Percentiles rank a stretch among this genome's conserved stretches.
phyloP scores from a whole-genome alignment of 192 early-diverging fungal genomes.

The Phycomyces blakesleeanus region DNA sequence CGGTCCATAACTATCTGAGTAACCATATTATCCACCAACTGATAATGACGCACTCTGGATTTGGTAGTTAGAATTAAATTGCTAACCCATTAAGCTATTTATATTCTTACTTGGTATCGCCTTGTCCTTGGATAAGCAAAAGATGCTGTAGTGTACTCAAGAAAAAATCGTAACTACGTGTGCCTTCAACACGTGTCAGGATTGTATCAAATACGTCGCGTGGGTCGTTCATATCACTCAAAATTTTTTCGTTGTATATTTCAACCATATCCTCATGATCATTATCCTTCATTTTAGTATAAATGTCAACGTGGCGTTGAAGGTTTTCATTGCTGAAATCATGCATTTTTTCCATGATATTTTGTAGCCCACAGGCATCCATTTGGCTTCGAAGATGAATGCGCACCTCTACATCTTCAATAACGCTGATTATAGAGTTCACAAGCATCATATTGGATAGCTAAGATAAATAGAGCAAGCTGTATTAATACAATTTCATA shows the following conservation, averaged over 20 bases:
- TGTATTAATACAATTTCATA: background rate
- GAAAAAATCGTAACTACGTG: conserved; percentile 70
- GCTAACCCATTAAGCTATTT: background rate
- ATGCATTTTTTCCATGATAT: conserved; percentile 58
- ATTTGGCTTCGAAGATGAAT: conserved; percentile 71
- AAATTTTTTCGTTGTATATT: conserved; percentile 60
- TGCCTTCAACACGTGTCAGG: conserved; percentile 65
- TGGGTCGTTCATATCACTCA: conserved; percentile 74
- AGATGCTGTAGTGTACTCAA: conserved; percentile 72
- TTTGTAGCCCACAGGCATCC: conserved; percentile 63
- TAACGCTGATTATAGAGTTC: conserved; percentile 68
- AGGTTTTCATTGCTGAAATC: conserved; percentile 52
- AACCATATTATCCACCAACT: conserved; percentile 70
- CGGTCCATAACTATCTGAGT: conserved; percentile 78
- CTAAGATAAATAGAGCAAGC: conserved; percentile 17
- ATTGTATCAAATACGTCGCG: conserved; percentile 74
- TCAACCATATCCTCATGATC: conserved; percentile 60
- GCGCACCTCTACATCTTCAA: conserved; percentile 72
- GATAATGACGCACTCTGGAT: conserved; percentile 67
- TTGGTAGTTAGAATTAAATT: too few species aligned
- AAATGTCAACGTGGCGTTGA: conserved; percentile 29
- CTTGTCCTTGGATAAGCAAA: conserved; percentile 68
- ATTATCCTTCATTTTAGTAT: conserved; percentile 29
- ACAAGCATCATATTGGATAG: conserved; percentile 73
- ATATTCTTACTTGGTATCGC: conserved; percentile 41